Percentiles rank a stretch among this genome's conserved stretches.
Evolutionary conservation across 768 basidiomycete genomes (phyloP).

Genomic region (Tricholomella constricta): DNA sequence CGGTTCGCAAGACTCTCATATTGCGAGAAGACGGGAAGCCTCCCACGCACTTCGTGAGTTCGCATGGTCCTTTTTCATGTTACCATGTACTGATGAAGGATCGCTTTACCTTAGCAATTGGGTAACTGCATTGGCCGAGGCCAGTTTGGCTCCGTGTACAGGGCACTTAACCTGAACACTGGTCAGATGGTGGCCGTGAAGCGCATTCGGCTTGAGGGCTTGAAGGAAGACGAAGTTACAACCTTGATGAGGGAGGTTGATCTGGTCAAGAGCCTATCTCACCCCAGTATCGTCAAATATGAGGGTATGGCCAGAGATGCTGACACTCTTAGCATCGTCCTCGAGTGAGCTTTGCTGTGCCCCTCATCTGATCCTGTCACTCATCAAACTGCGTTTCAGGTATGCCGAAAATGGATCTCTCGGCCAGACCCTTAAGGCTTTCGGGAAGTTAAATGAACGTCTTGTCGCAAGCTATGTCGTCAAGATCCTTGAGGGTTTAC

Average conservation of each 20-base stretch:
- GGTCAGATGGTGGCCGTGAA: slow-evolving; percentile 99
- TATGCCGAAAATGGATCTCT: slow-evolving; percentile 97
- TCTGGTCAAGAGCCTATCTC: slow-evolving; percentile 84
- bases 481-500: slow-evolving; percentile 94
- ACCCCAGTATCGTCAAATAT: slow-evolving; percentile 97
- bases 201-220: slow-evolving; percentile 85
- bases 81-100: slow-evolving; percentile 5
- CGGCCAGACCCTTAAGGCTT: slow-evolving; percentile 89
- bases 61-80: slow-evolving; percentile 4
- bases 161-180: slow-evolving; percentile 89
- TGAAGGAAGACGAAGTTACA: slow-evolving; percentile 87
- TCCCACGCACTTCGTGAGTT: slow-evolving; percentile 79
- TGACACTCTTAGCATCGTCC: slow-evolving; percentile 86
- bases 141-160: slow-evolving; percentile 95
- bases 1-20: slow-evolving; percentile 67
- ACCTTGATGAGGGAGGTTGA: slow-evolving; percentile 96
- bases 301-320: slow-evolving; percentile 93
- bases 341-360: slow-evolving; percentile 69
- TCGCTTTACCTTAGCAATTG: slow-evolving; percentile 69
- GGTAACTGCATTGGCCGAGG: slow-evolving; percentile 97
- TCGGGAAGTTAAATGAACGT: slow-evolving; percentile 90
- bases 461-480: slow-evolving; percentile 93
- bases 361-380: background rate
- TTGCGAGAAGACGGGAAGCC: slow-evolving; percentile 82
- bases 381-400: slow-evolving; percentile 43